These are phyloP conservation scores for Suillus subaureus DNA, from an alignment of 768 basidiomycete species.

Conservation along the genomic window DNA sequence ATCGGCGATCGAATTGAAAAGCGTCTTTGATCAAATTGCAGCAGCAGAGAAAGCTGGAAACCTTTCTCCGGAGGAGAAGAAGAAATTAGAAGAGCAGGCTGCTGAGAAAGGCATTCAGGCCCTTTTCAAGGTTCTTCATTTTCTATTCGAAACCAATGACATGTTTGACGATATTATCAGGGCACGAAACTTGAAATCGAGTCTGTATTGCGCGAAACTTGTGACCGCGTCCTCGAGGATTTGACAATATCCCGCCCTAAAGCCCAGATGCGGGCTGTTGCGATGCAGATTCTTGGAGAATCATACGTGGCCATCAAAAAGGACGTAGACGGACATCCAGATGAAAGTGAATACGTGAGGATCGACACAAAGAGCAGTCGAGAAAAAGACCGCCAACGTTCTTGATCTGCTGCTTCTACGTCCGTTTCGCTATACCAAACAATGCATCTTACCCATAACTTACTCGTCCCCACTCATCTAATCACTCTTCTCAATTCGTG, in stretches of 20 bases:
- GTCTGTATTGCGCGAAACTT: constrained; percentile 85
- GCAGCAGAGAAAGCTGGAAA: constrained; percentile 87
- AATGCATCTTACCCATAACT: constrained; percentile 2
- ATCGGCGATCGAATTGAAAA: constrained; percentile 86
- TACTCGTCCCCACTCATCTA: not conserved
- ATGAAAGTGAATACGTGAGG: constrained; percentile 81
- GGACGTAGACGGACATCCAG: constrained; percentile 47
- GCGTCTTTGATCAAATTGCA: constrained; percentile 89
- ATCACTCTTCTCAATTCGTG: not conserved
- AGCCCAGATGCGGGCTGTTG: constrained; percentile 73
- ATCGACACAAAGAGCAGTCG: constrained; percentile 76
- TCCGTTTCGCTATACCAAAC: constrained; percentile 3
- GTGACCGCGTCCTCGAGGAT: constrained; percentile 76
- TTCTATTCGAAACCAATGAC: constrained; percentile 1
- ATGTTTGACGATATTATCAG: constrained; percentile 38
- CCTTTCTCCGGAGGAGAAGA: constrained; percentile 75
- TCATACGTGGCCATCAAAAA: constrained; percentile 73
- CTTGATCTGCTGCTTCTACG: constrained; percentile 12
- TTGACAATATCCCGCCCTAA: constrained; percentile 54
- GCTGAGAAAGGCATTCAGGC: constrained; percentile 92
- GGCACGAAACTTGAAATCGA: constrained; percentile 92
- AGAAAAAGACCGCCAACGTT: constrained; percentile 38
- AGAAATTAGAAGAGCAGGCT: constrained; percentile 85
- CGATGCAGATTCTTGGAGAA: constrained; percentile 83
- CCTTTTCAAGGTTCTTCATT: constrained; percentile 73